A percentile compares a stretch with the other conserved stretches of the same genome.
These are phyloP conservation scores for Zygotorulaspora danielsina DNA, from an alignment of 805 yeast genomes.

Conservation along the genomic window DNA sequence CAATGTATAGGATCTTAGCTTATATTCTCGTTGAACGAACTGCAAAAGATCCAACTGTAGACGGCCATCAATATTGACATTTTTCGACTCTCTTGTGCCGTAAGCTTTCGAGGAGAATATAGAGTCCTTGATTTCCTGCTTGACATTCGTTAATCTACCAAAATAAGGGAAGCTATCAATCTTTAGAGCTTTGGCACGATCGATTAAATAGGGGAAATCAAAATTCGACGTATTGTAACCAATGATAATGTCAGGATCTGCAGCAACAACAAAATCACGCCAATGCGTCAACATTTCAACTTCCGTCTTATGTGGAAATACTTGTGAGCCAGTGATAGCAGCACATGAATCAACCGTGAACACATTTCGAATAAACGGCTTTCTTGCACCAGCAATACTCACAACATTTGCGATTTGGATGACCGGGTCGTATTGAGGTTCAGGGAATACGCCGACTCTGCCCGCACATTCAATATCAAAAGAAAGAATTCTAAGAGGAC, in stretches of 20 bases:
- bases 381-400: conserved; percentile 63
- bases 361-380: conserved; percentile 90
- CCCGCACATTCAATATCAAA: conserved; percentile 99
- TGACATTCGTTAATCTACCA: conserved; percentile 64
- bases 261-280: conserved; percentile 77
- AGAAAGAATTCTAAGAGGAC: conserved; percentile 88
- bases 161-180: conserved; percentile 74
- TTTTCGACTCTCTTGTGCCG: conserved; percentile 92
- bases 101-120: conserved; percentile 91
- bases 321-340: conserved; percentile 90
- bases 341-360: conserved; percentile 90
- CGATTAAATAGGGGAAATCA: conserved; percentile 88
- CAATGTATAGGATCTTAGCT: conserved; percentile 87
- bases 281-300: conserved; percentile 78
- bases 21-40: conserved; percentile 90
- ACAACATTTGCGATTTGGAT: conserved; percentile 97
- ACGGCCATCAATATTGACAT: conserved; percentile 90
- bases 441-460: conserved; percentile 94
- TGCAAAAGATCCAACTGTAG: conserved; percentile 91
- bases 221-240: conserved; percentile 95
- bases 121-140: conserved; percentile 76
- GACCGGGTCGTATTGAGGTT: conserved; percentile 86
- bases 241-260: conserved; percentile 93
- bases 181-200: conserved; percentile 74
- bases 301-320: conserved; percentile 70